A percentile compares a stretch with the other conserved stretches of the same genome.
phyloP scores from a whole-genome alignment of 352 stramenopile genomes.

The Pythium utonaiense region DNA sequence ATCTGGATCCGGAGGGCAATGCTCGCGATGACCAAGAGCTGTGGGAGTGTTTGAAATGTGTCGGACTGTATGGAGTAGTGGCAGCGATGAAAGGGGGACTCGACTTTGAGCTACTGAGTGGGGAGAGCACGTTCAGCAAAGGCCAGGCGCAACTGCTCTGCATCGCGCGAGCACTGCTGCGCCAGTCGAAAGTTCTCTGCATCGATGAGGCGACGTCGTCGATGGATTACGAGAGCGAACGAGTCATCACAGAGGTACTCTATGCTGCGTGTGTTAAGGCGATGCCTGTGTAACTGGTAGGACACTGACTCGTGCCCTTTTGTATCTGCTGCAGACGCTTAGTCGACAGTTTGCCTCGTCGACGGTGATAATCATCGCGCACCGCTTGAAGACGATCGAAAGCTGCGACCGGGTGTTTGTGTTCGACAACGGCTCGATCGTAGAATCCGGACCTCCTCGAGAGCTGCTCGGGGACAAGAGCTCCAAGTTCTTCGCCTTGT shows the following conservation, averaged over 20 bases:
- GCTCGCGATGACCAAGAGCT: conserved; percentile 42
- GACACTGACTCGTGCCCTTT: not conserved
- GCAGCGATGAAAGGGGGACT: conserved; percentile 43
- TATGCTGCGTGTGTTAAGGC: not conserved
- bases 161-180: conserved; percentile 77
- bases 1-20: conserved; percentile 65
- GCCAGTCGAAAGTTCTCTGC: conserved; percentile 91
- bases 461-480: conserved; percentile 29
- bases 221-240: conserved; percentile 89
- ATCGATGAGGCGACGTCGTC: conserved; percentile 90
- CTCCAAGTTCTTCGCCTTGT: conserved; percentile 47
- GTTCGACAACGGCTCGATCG: conserved; percentile 51
- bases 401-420: conserved; percentile 88
- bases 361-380: conserved; percentile 97
- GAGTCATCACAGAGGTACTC: conserved; percentile 71
- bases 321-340: conserved; percentile 60
- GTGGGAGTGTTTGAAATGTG: conserved; percentile 52
- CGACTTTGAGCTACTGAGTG: conserved; percentile 41
- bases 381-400: conserved; percentile 95
- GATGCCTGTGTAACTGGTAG: no score
- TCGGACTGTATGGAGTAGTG: conserved; percentile 42
- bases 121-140: conserved; percentile 58
- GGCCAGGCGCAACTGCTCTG: conserved; percentile 76
- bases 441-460: conserved; percentile 44
- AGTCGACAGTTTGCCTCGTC: conserved; percentile 88